Percentiles rank a stretch among this genome's conserved stretches.
These are phyloP conservation scores for Cladophialophora chaetospira DNA, from an alignment of 2,329 filamentous ascomycete species.

Conservation along the genomic window DNA sequence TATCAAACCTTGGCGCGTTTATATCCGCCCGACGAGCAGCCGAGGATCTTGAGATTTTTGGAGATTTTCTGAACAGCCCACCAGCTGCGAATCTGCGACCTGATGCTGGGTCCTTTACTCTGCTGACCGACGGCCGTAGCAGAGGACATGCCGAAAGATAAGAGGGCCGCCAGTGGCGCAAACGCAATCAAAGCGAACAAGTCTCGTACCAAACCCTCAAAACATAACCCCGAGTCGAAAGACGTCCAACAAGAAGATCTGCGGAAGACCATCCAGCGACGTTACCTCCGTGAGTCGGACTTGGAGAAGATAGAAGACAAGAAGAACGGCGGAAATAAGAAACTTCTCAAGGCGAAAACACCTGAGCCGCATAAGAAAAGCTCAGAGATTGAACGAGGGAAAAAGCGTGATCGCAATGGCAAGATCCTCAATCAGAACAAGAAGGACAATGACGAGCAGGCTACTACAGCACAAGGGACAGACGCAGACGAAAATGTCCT, in stretches of 20 bases:
- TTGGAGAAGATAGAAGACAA: slow-evolving; percentile 40
- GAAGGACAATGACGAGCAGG: slow-evolving; percentile 33
- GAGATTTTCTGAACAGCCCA: slow-evolving; percentile 2
- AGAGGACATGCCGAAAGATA: slow-evolving; percentile 1
- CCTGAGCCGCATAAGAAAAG: slow-evolving; percentile 32
- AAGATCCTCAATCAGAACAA: slow-evolving; percentile 45
- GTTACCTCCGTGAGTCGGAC: slow-evolving; percentile 39
- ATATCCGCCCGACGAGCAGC: slow-evolving; percentile 6
- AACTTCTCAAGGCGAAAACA: slow-evolving; percentile 32
- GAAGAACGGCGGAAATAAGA: slow-evolving; percentile 38
- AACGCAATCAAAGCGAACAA: neutral
- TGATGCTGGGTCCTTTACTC: neutral
- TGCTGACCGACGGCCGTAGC: neutral
- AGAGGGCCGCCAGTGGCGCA: neutral
- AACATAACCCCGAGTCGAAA: neutral
- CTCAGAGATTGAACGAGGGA: slow-evolving; percentile 35
- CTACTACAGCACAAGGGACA: neutral
- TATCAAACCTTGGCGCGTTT: neutral
- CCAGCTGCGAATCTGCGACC: neutral
- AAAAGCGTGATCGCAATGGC: slow-evolving; percentile 51
- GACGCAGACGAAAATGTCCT: slow-evolving; percentile 38
- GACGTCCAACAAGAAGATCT: slow-evolving; percentile 22
- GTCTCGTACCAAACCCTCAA: neutral
- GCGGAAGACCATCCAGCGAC: slow-evolving; percentile 29
- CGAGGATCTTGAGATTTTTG: slow-evolving; percentile 7